Conservation (phyloP, 2,329 filamentous ascomycete species). For the Aspergillus sp. region DNA sequence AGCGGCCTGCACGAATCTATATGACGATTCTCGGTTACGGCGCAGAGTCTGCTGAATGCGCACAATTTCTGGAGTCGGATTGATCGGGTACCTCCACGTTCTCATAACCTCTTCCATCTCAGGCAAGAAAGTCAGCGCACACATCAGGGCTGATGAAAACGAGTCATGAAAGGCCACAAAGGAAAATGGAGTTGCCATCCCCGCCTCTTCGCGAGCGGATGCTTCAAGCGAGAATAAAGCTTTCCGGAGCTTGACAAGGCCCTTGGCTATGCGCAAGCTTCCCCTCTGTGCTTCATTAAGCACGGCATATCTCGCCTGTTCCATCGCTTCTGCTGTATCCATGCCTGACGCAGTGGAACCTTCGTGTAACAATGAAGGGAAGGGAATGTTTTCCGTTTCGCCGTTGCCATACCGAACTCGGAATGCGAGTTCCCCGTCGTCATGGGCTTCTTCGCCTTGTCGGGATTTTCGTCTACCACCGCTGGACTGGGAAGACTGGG, state of each 20-base stretch:
- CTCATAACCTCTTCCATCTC: conserved; percentile 58
- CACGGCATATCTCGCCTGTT: conserved; percentile 45
- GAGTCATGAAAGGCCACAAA: conserved; percentile 34
- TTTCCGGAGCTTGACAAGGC: conserved; percentile 55
- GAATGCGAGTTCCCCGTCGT: conserved; percentile 50
- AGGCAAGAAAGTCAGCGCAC: conserved; percentile 50
- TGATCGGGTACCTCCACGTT: conserved; percentile 60
- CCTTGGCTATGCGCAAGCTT: conserved; percentile 58
- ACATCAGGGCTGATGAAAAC: conserved; percentile 44
- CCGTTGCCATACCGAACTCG: conserved; percentile 61
- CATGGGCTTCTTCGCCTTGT: conserved; percentile 43
- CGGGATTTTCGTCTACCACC: conserved; percentile 49
- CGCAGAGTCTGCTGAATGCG: conserved; percentile 57
- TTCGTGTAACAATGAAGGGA: conserved; percentile 38
- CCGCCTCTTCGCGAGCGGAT: conserved; percentile 31
- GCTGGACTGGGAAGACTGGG: conserved; percentile 44
- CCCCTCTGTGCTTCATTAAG: conserved; percentile 54
- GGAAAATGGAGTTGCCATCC: conserved; percentile 26
- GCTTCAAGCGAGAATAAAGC: conserved; percentile 55
- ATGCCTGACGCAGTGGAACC: conserved; percentile 29
- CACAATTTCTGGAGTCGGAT: conserved; percentile 55
- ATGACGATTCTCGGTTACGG: conserved; percentile 54
- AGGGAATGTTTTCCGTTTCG: conserved; percentile 58
- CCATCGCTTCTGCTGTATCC: conserved; percentile 35
- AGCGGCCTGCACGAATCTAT: conserved; percentile 63